Percentiles rank a stretch among this genome's conserved stretches.
Evolutionary conservation across 768 basidiomycete species (phyloP).

Genomic region (Paxillus ammoniavirescens): DNA sequence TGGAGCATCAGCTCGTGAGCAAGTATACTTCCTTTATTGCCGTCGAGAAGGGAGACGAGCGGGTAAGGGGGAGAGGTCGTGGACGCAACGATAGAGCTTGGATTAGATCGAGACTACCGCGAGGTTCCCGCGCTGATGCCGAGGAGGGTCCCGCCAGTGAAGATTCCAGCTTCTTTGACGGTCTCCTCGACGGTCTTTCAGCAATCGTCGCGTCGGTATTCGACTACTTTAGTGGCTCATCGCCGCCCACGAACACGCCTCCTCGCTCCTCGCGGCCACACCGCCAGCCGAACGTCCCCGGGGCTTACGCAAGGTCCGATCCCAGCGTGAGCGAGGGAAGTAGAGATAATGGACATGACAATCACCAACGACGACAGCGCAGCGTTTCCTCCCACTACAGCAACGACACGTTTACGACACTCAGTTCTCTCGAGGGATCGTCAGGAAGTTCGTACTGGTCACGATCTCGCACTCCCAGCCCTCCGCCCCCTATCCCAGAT

Average conservation of each 20-base stretch:
- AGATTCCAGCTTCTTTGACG: constrained; percentile 14
- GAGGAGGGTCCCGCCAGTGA: background rate
- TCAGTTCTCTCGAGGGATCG: constrained; percentile 47
- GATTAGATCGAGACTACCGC: constrained; percentile 18
- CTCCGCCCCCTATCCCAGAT: constrained; percentile 25
- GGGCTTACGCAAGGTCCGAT: constrained; percentile 18
- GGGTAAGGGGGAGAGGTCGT: constrained; percentile 5
- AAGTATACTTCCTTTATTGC: constrained; percentile 57
- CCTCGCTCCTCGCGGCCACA: background rate
- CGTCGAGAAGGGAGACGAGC: constrained; percentile 36
- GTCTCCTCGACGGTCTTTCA: constrained; percentile 15
- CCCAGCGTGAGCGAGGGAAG: constrained; percentile 2
- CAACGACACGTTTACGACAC: constrained; percentile 39
- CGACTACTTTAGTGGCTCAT: constrained; percentile 4
- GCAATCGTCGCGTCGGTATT: constrained; percentile 18
- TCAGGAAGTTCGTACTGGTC: constrained; percentile 37
- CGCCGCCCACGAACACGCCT: background rate
- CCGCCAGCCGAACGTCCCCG: constrained; percentile 13
- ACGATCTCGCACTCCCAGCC: constrained; percentile 19
- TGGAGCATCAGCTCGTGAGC: constrained; percentile 51
- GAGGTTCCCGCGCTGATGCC: background rate
- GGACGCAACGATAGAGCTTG: constrained; percentile 2
- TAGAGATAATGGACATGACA: constrained; percentile 2
- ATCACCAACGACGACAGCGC: constrained; percentile 2
- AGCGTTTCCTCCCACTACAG: constrained; percentile 28